Conservation (phyloP, 108 stramenopile species). For the Thalassiosira profunda region DNA sequence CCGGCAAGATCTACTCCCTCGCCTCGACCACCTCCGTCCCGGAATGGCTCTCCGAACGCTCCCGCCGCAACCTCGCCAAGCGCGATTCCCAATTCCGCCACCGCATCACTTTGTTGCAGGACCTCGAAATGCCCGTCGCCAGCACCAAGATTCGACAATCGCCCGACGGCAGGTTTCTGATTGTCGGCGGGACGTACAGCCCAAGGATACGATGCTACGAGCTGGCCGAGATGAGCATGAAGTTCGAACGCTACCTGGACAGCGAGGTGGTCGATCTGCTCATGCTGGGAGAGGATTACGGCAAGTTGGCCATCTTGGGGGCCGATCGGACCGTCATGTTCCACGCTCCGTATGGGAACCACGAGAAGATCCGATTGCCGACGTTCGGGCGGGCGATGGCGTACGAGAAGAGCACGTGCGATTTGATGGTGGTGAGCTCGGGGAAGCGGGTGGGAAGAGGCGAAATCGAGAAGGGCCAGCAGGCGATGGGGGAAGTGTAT, state of each 20-base stretch:
- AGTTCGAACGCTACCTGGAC: slow-evolving; percentile 98
- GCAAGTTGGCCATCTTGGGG: slow-evolving; percentile 94
- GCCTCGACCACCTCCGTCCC: slow-evolving; percentile 92
- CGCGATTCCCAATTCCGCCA: slow-evolving; percentile 91
- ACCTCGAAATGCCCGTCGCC: slow-evolving; percentile 96
- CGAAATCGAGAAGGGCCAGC: slow-evolving; percentile 2
- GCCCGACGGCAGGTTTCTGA: slow-evolving; percentile 89
- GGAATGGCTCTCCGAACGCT: slow-evolving; percentile 96
- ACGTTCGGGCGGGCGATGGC: slow-evolving; percentile 95
- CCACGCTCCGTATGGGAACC: slow-evolving; percentile 98
- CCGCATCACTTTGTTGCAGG: slow-evolving; percentile 98
- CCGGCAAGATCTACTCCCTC: slow-evolving; percentile 91
- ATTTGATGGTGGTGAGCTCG: slow-evolving; percentile 89
- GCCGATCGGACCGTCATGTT: slow-evolving; percentile 95
- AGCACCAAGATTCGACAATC: slow-evolving; percentile 83
- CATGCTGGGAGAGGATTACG: slow-evolving; percentile 92
- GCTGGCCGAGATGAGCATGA: slow-evolving; percentile 94
- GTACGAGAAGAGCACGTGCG: slow-evolving; percentile 92
- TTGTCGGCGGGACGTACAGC: slow-evolving; percentile 96
- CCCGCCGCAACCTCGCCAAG: slow-evolving; percentile 91
- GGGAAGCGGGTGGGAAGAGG: slow-evolving; percentile 42
- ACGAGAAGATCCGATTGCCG: slow-evolving; percentile 93
- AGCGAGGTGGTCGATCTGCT: slow-evolving; percentile 92
- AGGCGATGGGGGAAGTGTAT: slow-evolving; percentile 75
- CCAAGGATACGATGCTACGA: slow-evolving; percentile 97